Evolutionary conservation across 768 basidiomycete species (phyloP).

Genomic region (Leccinellum albellum): DNA sequence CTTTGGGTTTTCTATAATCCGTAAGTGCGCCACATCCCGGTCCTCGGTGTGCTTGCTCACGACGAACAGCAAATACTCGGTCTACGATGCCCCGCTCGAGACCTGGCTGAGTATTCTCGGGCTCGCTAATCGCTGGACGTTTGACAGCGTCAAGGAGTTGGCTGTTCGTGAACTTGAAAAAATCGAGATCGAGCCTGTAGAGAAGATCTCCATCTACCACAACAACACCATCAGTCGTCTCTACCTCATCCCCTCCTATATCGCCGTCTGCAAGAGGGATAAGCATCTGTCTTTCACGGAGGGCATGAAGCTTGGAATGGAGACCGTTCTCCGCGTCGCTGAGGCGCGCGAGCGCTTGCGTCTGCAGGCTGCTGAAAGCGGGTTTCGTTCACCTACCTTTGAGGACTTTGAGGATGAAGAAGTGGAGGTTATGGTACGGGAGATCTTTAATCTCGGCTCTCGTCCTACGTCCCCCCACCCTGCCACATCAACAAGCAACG

Average conservation of each 20-base stretch:
- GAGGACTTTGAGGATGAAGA: conserved; percentile 31
- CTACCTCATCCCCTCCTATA: conserved; percentile 36
- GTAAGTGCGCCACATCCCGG: conserved; percentile 34
- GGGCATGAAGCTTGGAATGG: conserved; percentile 39
- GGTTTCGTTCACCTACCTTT: conserved; percentile 30
- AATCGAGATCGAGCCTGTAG: conserved; percentile 32
- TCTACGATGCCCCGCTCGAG: conserved; percentile 37
- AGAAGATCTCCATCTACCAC: conserved; percentile 39
- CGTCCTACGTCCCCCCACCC: conserved; percentile 25
- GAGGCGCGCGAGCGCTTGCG: conserved; percentile 41
- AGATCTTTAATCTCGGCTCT: conserved; percentile 26
- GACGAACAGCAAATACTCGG: conserved; percentile 31
- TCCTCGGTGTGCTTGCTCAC: neutral
- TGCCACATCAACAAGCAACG: conserved; percentile 5
- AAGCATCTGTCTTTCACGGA: conserved; percentile 37
- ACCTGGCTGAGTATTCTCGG: conserved; percentile 42
- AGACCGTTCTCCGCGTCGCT: conserved; percentile 36
- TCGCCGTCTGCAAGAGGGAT: conserved; percentile 34
- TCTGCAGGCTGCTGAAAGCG: conserved; percentile 27
- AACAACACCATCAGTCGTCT: conserved; percentile 31
- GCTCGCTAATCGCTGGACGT: conserved; percentile 40
- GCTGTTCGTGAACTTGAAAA: conserved; percentile 39
- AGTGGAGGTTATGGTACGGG: conserved; percentile 25
- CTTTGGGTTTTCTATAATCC: conserved; percentile 63
- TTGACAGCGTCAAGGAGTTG: conserved; percentile 37